Evolutionary conservation across 495 filamentous ascomycete genomes (phyloP).

Genomic region (Haplographium delicatum): DNA sequence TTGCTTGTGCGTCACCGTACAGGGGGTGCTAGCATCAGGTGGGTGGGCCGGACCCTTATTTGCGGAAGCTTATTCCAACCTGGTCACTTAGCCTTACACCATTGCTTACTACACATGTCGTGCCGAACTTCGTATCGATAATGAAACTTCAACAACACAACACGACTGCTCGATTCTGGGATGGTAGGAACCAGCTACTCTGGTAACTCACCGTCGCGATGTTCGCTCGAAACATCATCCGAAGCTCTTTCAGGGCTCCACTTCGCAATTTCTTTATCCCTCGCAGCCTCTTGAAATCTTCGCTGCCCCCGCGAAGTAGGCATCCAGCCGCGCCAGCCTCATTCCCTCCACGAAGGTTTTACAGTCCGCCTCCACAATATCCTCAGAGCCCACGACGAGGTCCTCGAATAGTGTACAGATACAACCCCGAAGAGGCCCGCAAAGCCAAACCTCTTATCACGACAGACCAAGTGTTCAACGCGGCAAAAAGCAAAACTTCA

Average conservation of each 20-base stretch:
- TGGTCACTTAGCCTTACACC: too few relatives aligned
- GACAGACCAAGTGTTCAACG: not conserved
- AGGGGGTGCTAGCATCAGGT: too few relatives aligned
- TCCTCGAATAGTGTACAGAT: conserved; percentile 4
- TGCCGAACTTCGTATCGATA: too few relatives aligned
- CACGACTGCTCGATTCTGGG: too few relatives aligned
- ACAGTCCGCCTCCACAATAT: too few relatives aligned
- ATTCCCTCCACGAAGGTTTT: too few relatives aligned
- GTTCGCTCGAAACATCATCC: not conserved
- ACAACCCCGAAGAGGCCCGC: conserved; percentile 1
- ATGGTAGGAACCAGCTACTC: too few relatives aligned
- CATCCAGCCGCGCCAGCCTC: too few relatives aligned
- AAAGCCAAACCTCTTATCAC: not conserved
- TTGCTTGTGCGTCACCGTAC: too few relatives aligned
- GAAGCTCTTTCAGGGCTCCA: conserved; percentile 4
- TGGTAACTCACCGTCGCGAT: not conserved
- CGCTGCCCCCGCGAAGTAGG: not conserved
- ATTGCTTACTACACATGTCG: not conserved
- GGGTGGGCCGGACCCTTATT: not conserved
- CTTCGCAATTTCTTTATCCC: not conserved
- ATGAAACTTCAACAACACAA: not conserved
- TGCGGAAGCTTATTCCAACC: too few relatives aligned
- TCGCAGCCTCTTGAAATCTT: not conserved
- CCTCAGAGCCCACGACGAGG: not conserved
- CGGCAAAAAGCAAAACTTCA: conserved; percentile 24